Conservation (phyloP, 2,329 filamentous ascomycete species). For the Fusarium humuli region DNA sequence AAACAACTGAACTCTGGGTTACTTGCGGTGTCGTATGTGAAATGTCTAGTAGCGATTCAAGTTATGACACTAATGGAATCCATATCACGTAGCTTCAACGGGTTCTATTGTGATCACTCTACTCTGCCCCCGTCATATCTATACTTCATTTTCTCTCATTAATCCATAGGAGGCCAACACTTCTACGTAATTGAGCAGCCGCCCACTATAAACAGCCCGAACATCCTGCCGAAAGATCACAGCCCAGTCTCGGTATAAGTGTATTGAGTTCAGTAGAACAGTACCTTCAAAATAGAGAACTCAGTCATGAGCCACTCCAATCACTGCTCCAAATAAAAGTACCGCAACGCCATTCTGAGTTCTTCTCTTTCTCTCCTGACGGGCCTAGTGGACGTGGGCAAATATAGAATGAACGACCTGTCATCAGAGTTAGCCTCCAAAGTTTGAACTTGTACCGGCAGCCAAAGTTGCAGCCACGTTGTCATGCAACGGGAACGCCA, state of each 20-base stretch:
- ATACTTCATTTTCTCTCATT: background rate
- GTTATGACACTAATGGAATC: background rate
- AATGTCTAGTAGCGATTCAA: background rate
- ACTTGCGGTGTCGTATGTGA: background rate
- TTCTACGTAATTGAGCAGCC: background rate
- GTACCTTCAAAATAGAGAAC: background rate
- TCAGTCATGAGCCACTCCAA: conserved; percentile 56
- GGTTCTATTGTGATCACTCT: background rate
- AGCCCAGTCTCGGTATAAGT: background rate
- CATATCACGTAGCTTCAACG: background rate
- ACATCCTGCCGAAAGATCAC: background rate
- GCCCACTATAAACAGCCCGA: background rate
- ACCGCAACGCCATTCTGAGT: conserved; percentile 86
- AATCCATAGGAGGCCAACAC: background rate
- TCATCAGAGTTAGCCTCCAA: conserved; percentile 34
- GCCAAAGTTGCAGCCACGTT: background rate
- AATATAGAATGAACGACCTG: conserved; percentile 72
- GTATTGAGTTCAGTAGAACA: background rate
- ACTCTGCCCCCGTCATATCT: background rate
- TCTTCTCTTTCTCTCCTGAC: conserved; percentile 84
- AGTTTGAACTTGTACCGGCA: conserved; percentile 1
- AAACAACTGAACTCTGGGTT: background rate
- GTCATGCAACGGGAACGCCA: conserved; percentile 24
- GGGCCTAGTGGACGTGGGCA: conserved; percentile 82
- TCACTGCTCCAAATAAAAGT: conserved; percentile 82